Evolutionary conservation across 352 stramenopile genomes (phyloP).

Genomic region (Lagenidium sp.): DNA sequence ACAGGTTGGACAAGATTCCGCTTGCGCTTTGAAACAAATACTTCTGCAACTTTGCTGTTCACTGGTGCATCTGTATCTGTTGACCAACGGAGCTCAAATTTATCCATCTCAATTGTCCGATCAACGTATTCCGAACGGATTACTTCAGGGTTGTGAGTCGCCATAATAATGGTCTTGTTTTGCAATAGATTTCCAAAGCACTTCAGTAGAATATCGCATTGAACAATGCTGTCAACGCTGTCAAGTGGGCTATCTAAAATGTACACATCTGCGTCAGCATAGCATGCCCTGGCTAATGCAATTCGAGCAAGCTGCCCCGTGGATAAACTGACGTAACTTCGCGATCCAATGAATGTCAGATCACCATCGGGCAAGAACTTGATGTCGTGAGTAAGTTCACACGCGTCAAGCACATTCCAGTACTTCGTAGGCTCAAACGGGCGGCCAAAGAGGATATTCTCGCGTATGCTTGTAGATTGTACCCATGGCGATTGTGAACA

Average conservation of each 20-base stretch:
- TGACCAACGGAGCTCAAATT: slow-evolving; percentile 5
- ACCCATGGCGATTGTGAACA: slow-evolving; percentile 93
- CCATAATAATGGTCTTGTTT: slow-evolving; percentile 68
- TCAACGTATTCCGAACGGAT: slow-evolving; percentile 19
- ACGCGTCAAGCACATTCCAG: slow-evolving; percentile 53
- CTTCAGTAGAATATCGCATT: slow-evolving; percentile 69
- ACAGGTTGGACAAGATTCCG: no score
- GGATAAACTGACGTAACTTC: slow-evolving; percentile 20
- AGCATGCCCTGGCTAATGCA: slow-evolving; percentile 20
- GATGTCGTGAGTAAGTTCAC: slow-evolving; percentile 24
- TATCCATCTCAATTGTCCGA: slow-evolving; percentile 10
- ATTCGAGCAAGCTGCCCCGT: slow-evolving; percentile 20
- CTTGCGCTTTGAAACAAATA: not conserved
- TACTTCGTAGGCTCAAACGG: slow-evolving; percentile 54
- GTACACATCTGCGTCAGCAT: slow-evolving; percentile 19
- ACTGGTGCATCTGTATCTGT: not conserved
- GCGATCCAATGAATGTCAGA: slow-evolving; percentile 16
- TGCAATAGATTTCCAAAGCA: slow-evolving; percentile 15
- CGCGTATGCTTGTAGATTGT: slow-evolving; percentile 92
- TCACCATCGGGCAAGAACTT: slow-evolving; percentile 15
- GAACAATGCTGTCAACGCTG: slow-evolving; percentile 63
- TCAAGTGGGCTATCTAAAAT: slow-evolving; percentile 21
- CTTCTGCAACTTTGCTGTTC: not conserved
- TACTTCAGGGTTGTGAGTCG: slow-evolving; percentile 83
- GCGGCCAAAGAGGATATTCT: slow-evolving; percentile 96